Base-by-base conservation (phyloP, 2,329 filamentous ascomycete species). In the Aspergillus sp. region DNA sequence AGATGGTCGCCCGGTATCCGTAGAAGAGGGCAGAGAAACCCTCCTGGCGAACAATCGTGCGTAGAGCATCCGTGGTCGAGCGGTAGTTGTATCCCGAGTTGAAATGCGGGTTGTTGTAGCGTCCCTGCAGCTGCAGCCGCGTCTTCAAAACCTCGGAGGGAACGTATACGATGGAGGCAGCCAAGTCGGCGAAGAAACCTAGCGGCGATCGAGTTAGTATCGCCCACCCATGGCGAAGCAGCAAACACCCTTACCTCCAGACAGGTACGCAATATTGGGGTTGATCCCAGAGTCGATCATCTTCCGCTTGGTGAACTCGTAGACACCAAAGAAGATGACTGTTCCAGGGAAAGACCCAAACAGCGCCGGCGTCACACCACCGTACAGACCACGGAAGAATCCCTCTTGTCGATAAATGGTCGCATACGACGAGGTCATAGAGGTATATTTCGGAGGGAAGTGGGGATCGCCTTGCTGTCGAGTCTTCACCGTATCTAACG, bases 111-210 rank as follows among this genome's bases (percentile, higher is more conserved):
- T 99, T 99, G 77, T 98, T 96, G 79, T 92, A 90, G 62, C 91
- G 90, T 54, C 95, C 96, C 76, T 99, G 95, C 5, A 99, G 84
- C 74, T 99, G 95, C 52, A 98, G 82, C 23, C 95, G 88, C n/a
- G 95, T 99, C 77, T 99, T 99, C 67, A 99, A 84, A 5, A 99
- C 95, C 77, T 99, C 96, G 11, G 94, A 96, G 3, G 95, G 96
- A 4, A 99, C 96, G 73, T 99, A 99, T 61, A 97, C 85, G 62
- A 96, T 84, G 0, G 92, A 96, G 1, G 95, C 94, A 48, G 91
- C 94, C 21, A 97, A 83, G 73, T 99, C 95, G 62, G 94, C 95
- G 61, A 97, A 75, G 69, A 98, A 93, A n/a, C 94, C 91, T 93
- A 44, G 23, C 6, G 30, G 23, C 19, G 8, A 58, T 5, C 42